Percentiles rank a stretch among this genome's conserved stretches.
These are phyloP conservation scores for Xerophyta viscosa DNA, from an alignment of 106 monocot species.

Conservation along the genomic window DNA sequence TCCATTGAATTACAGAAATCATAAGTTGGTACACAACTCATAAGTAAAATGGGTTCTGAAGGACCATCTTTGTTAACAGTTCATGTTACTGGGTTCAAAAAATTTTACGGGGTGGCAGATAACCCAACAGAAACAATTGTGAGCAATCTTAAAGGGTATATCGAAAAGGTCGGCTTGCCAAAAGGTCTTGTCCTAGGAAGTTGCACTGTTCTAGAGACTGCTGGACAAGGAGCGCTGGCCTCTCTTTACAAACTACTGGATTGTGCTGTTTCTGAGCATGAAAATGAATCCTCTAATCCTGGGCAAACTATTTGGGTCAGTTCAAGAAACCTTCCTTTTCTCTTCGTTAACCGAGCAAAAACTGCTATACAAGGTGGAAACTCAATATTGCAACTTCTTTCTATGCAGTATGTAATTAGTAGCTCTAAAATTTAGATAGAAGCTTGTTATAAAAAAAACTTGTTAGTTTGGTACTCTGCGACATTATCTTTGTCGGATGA, in stretches of 20 bases:
- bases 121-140: constrained; percentile 95
- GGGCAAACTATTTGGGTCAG: constrained; percentile 63
- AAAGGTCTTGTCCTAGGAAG: constrained; percentile 71
- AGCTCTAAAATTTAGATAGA: too few relatives aligned
- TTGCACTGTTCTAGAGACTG: constrained; percentile 82
- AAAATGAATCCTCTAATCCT: constrained; percentile 21
- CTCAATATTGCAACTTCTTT: too few relatives aligned
- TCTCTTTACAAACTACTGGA: constrained; percentile 58
- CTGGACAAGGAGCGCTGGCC: constrained; percentile 69
- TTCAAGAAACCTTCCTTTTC: too few relatives aligned
- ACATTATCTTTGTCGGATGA: too few relatives aligned
- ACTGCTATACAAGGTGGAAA: too few relatives aligned
- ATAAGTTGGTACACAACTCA: too few relatives aligned
- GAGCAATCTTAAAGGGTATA: constrained; percentile 52
- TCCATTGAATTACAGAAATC: too few relatives aligned
- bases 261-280: constrained; percentile 25
- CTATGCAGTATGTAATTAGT: too few relatives aligned
- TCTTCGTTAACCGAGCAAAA: too few relatives aligned
- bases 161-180: constrained; percentile 64
- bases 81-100: constrained; percentile 93
- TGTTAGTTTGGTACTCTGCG: too few relatives aligned
- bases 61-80: constrained; percentile 70
- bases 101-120: constrained; percentile 84
- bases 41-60: constrained; percentile 88
- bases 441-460: too few relatives aligned